These are phyloP conservation scores for Candida frijolesensis DNA, from an alignment of 1,139 yeast species.

Conservation along the genomic window DNA sequence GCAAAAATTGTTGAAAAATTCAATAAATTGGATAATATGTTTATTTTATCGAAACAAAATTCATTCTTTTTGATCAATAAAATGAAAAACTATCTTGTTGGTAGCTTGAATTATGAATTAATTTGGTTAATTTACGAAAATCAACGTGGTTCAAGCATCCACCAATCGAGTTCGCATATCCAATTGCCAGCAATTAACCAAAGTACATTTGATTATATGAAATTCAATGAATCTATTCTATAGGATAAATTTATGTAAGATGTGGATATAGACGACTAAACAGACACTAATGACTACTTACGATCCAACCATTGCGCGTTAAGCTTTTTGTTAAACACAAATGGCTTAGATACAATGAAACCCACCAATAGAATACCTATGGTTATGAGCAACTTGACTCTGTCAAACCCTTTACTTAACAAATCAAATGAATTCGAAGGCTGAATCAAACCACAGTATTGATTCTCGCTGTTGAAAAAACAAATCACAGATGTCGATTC, in stretches of 20 bases:
- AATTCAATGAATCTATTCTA: slow-evolving; percentile 17
- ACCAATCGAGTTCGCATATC: not conserved
- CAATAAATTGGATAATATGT: slow-evolving; percentile 20
- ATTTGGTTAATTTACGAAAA: slow-evolving; percentile 42
- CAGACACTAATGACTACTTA: slow-evolving; percentile 5
- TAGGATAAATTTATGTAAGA: slow-evolving; percentile 13
- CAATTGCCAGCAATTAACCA: slow-evolving; percentile 11
- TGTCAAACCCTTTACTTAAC: slow-evolving; percentile 68
- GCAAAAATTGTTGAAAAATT: slow-evolving; percentile 34
- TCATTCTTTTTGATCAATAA: slow-evolving; percentile 35
- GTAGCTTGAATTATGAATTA: slow-evolving; percentile 44
- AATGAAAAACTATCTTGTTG: slow-evolving; percentile 42
- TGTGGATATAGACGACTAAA: not conserved
- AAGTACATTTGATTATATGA: slow-evolving; percentile 25
- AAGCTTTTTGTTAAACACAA: slow-evolving; percentile 54
- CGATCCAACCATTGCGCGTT: slow-evolving; percentile 36
- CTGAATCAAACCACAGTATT: slow-evolving; percentile 74
- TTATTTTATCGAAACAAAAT: slow-evolving; percentile 12
- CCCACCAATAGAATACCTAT: slow-evolving; percentile 53
- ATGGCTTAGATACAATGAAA: slow-evolving; percentile 53
- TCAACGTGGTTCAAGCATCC: slow-evolving; percentile 13
- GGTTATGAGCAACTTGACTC: slow-evolving; percentile 62
- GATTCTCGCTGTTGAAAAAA: slow-evolving; percentile 59
- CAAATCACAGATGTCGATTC: slow-evolving; percentile 84
- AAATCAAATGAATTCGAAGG: slow-evolving; percentile 88